These are phyloP conservation scores for Uronychia setigera DNA, from an alignment of 73 alveolate species.

Conservation along the genomic window DNA sequence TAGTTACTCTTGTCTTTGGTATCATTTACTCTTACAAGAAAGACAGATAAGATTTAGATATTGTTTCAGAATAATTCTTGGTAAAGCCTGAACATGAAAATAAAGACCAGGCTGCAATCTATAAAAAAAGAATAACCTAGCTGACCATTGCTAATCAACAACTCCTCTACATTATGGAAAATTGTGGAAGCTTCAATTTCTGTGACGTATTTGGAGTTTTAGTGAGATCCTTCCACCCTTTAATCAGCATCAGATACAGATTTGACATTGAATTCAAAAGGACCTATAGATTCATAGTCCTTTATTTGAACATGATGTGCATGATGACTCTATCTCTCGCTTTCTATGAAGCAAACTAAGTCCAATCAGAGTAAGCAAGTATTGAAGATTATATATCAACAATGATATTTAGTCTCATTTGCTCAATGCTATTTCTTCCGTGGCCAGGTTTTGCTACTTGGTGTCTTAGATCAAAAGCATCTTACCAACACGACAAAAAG, in stretches of 20 bases:
- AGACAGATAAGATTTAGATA: neutral
- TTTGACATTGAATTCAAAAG: constrained; percentile 1
- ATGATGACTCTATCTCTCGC: neutral
- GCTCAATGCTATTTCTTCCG: neutral
- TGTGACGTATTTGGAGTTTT: neutral
- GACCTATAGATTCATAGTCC: neutral
- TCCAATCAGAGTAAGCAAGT: neutral
- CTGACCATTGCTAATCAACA: neutral
- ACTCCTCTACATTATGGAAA: neutral
- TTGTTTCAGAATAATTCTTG: neutral
- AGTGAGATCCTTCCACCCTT: neutral
- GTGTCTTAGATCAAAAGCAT: neutral
- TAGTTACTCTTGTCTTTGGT: neutral
- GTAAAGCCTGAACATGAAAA: neutral
- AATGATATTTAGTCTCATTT: neutral
- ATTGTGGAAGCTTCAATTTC: neutral
- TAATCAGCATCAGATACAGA: neutral
- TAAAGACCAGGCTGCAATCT: neutral
- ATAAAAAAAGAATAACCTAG: neutral
- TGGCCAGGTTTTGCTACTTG: neutral
- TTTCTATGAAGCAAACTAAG: neutral
- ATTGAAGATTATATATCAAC: neutral
- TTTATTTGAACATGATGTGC: neutral
- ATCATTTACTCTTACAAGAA: neutral
- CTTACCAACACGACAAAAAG: neutral